Base-by-base conservation (phyloP, 2,329 filamentous ascomycete species). In the Fonsecaea nubica region DNA sequence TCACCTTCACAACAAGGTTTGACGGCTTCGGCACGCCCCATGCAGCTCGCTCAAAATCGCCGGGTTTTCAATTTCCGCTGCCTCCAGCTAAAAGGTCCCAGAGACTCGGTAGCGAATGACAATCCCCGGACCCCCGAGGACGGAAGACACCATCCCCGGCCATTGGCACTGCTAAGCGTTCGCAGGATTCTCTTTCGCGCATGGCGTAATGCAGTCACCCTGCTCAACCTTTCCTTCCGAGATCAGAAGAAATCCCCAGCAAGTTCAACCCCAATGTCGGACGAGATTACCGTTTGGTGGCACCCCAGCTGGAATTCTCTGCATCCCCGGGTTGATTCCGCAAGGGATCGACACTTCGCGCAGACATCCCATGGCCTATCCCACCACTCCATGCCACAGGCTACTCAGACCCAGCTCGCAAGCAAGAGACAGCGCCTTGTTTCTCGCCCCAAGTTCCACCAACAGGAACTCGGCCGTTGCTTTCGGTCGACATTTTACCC, bases 71-170 rank as follows among this genome's bases (percentile, higher is more conserved):
- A 15, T 15, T 42, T 42, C 12, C 2, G 9, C n/a, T n/a, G n/a
- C n/a, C n/a, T n/a, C n/a, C n/a, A n/a, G n/a, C n/a, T 21, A 12
- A 7, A 9, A n/a, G 18, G 45, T 10, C 45, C 45, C 45, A 50
- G n/a, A 25, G 45, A 25, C 45, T 50, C 25, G 45, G 45, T 25
- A 50, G 45, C 45, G 45, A 50, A 50, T 50, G 18, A 50, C 3
- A 10, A 25, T 25, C 45, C 18, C 45, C 45, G 18, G 25, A 2
- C 25, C 45, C 45, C 45, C 45, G 21, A 25, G n/a, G 3, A 21
- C 18, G 18, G 45, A 50, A 25, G 45, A 10, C 4, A 10, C 15
- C 40, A 42, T 42, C 40, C 40, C 40, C 40, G 40, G 40, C 40
- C 40, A 42, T n/a, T 18, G 5, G 15, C 40, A 42, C 15, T n/a